Evolutionary conservation across 2,329 filamentous ascomycete species (phyloP).

Genomic region (Cytospora mali): DNA sequence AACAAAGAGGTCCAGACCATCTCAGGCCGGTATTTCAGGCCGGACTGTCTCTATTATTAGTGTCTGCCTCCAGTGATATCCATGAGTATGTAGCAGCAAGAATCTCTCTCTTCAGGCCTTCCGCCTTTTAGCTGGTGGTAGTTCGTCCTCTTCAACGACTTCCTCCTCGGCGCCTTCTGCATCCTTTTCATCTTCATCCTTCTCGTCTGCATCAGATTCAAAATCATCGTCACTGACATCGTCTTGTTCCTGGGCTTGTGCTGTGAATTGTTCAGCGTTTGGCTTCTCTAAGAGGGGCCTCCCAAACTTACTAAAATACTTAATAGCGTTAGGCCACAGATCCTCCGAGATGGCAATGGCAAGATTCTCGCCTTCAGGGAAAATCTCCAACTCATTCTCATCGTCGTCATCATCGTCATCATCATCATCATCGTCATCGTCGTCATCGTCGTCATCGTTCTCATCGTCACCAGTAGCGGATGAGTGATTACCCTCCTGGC

Average conservation of each 20-base stretch:
- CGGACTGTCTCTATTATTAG: constrained; percentile 24
- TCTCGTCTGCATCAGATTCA: constrained; percentile 62
- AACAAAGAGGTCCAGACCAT: constrained; percentile 12
- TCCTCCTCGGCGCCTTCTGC: constrained; percentile 34
- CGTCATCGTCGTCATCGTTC: constrained; percentile 60
- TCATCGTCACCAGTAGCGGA: constrained; percentile 50
- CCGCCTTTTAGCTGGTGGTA: constrained; percentile 46
- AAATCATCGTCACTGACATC: constrained; percentile 71
- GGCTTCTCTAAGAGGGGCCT: neutral
- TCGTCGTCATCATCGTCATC: constrained; percentile 64
- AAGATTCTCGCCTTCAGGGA: constrained; percentile 82
- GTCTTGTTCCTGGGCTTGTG: constrained; percentile 71
- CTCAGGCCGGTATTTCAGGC: constrained; percentile 13
- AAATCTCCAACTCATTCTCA: constrained; percentile 76
- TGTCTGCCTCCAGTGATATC: neutral
- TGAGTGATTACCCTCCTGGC: constrained; percentile 52
- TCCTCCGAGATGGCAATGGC: constrained; percentile 83
- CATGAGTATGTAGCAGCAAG: neutral
- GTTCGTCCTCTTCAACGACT: constrained; percentile 45
- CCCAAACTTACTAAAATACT: constrained; percentile 78
- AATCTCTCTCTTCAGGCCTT: constrained; percentile 38
- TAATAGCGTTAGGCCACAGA: constrained; percentile 83
- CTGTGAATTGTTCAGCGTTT: constrained; percentile 48
- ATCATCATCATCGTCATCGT: constrained; percentile 60
- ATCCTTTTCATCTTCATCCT: constrained; percentile 39